These are phyloP conservation scores for Rhytidhysteron rufulum DNA, from an alignment of 2,329 filamentous ascomycete genomes.

Conservation along the genomic window DNA sequence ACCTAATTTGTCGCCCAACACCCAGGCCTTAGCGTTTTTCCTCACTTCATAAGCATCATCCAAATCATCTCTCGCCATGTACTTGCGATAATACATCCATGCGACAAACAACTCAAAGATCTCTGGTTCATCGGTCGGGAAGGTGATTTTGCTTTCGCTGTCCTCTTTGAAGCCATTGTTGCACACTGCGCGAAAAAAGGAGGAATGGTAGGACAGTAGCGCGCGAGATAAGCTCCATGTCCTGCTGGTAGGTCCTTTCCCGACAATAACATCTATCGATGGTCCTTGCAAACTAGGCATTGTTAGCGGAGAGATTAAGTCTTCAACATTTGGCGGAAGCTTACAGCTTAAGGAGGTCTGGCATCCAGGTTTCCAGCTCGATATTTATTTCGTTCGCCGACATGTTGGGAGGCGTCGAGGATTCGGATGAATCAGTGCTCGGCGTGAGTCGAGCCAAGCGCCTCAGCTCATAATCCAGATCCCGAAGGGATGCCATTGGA, in stretches of 20 bases:
- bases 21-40: background rate
- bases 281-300: background rate
- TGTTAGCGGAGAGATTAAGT: background rate
- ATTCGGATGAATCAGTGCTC: too few species aligned
- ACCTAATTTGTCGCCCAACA: background rate
- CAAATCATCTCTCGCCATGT: background rate
- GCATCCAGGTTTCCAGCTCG: too few species aligned
- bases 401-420: too few species aligned
- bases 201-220: background rate
- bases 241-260: background rate
- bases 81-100: conserved; percentile 1
- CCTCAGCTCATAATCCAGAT: too few species aligned
- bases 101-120: conserved; percentile 3
- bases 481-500: too few species aligned
- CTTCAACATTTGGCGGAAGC: too few species aligned
- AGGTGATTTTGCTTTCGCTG: background rate
- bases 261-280: background rate
- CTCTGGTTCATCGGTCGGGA: conserved; percentile 3
- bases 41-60: background rate
- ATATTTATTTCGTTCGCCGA: too few species aligned
- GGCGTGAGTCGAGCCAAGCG: too few species aligned
- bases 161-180: conserved; percentile 5
- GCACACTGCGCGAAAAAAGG: conserved; percentile 1
- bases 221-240: background rate
- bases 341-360: too few species aligned